A percentile compares a stretch with the other conserved stretches of the same genome.
Evolutionary conservation across 768 basidiomycete species (phyloP).

Genomic region (Tulasnella calospora): DNA sequence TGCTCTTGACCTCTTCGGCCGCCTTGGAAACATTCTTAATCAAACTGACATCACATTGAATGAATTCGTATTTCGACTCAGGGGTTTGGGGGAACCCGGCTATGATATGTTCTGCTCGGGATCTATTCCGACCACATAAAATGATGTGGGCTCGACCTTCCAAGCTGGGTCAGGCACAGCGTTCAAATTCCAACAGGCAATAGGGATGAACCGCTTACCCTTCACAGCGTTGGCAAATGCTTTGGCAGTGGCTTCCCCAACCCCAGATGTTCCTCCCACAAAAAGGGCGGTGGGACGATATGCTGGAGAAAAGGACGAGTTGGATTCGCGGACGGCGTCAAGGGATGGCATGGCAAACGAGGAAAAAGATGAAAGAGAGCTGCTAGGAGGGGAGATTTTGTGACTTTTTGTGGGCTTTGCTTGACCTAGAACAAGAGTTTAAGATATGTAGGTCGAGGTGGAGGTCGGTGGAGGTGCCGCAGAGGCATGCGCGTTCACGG

Average conservation of each 20-base stretch:
- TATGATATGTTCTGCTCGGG: slow-evolving; percentile 28
- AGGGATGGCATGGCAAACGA: not conserved
- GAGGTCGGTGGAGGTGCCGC: not conserved
- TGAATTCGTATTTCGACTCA: slow-evolving; percentile 34
- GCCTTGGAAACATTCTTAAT: slow-evolving; percentile 29
- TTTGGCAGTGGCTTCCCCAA: slow-evolving; percentile 19
- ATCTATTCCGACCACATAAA: slow-evolving; percentile 29
- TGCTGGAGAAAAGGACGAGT: not conserved
- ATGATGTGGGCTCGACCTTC: slow-evolving; percentile 29
- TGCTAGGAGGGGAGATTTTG: not conserved
- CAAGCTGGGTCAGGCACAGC: slow-evolving; percentile 4
- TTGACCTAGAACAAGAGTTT: not conserved
- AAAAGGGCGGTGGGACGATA: slow-evolving; percentile 27
- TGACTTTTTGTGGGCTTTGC: not conserved
- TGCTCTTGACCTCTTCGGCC: slow-evolving; percentile 12
- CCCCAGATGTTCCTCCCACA: slow-evolving; percentile 27
- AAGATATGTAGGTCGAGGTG: not conserved
- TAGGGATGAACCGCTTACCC: not conserved
- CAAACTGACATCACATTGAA: slow-evolving; percentile 32
- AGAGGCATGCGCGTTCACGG: not conserved
- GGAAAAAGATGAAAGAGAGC: not conserved
- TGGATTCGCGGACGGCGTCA: not conserved
- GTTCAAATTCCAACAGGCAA: not conserved
- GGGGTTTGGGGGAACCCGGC: slow-evolving; percentile 25
- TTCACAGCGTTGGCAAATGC: slow-evolving; percentile 20